Conservation (phyloP, 2,329 filamentous ascomycete species). For the Fusarium tricinctum region DNA sequence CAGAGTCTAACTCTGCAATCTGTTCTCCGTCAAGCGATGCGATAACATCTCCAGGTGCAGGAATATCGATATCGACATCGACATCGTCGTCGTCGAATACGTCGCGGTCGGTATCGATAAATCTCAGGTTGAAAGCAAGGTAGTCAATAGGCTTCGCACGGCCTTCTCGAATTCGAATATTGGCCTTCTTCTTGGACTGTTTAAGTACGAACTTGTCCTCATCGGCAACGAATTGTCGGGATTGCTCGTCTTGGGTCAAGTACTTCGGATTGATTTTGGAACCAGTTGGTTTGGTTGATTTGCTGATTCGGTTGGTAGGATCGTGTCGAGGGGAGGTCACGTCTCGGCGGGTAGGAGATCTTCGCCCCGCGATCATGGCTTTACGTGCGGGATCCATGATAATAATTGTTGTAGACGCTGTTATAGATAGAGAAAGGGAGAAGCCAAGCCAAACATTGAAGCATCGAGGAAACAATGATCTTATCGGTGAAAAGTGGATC, state of each 20-base stretch:
- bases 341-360: constrained; percentile 62
- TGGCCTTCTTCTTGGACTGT: constrained; percentile 98
- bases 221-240: constrained; percentile 87
- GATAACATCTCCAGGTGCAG: constrained; percentile 85
- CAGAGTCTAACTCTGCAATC: constrained; percentile 81
- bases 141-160: constrained; percentile 94
- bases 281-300: constrained; percentile 55
- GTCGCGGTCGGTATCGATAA: constrained; percentile 87
- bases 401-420: constrained; percentile 16
- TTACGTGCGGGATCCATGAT: constrained; percentile 68
- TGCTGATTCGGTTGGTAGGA: constrained; percentile 68
- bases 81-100: constrained; percentile 87
- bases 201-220: constrained; percentile 97
- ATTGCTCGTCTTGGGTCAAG: constrained; percentile 82
- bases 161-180: constrained; percentile 91
- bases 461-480: constrained; percentile 17
- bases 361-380: constrained; percentile 66
- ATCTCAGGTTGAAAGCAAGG: constrained; percentile 89
- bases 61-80: constrained; percentile 80
- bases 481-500: constrained; percentile 40
- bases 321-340: constrained; percentile 70
- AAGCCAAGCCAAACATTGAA: constrained; percentile 6
- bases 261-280: constrained; percentile 57
- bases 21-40: constrained; percentile 77
- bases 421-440: background rate